phyloP scores from a whole-genome alignment of 768 basidiomycete genomes.

The Kwoniella pini region DNA sequence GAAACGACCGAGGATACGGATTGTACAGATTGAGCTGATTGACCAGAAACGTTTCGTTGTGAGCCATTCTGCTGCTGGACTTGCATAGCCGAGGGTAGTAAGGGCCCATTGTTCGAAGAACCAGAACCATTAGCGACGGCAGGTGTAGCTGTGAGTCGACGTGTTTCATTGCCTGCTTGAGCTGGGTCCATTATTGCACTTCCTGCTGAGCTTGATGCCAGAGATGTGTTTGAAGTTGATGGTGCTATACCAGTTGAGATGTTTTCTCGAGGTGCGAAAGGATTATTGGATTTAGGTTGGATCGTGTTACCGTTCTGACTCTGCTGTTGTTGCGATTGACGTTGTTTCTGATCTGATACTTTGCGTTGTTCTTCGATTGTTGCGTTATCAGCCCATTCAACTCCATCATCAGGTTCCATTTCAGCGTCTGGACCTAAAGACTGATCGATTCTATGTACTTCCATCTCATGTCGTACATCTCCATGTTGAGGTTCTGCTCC shows the following conservation, averaged over 20 bases:
- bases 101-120: conserved; percentile 10
- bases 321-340: conserved; percentile 10
- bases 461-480: conserved; percentile 51
- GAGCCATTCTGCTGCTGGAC: conserved; percentile 19
- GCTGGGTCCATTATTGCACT: conserved; percentile 64
- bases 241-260: background rate
- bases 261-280: conserved; percentile 30
- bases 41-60: conserved; percentile 60
- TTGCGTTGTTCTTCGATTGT: conserved; percentile 58
- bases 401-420: conserved; percentile 68
- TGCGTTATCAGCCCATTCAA: conserved; percentile 81
- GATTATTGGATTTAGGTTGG: conserved; percentile 41
- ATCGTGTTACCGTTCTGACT: conserved; percentile 45
- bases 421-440: conserved; percentile 57
- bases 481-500: conserved; percentile 60
- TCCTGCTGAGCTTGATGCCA: conserved; percentile 17
- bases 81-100: conserved; percentile 37
- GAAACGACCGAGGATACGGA: conserved; percentile 48
- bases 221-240: conserved; percentile 49
- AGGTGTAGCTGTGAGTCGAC: conserved; percentile 75
- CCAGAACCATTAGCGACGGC: conserved; percentile 59
- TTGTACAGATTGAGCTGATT: conserved; percentile 56
- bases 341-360: conserved; percentile 30
- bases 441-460: conserved; percentile 18
- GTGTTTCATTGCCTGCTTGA: conserved; percentile 67